phyloP scores from a whole-genome alignment of 2,329 filamentous ascomycete species.

The Trichophyton mentagrophytes region DNA sequence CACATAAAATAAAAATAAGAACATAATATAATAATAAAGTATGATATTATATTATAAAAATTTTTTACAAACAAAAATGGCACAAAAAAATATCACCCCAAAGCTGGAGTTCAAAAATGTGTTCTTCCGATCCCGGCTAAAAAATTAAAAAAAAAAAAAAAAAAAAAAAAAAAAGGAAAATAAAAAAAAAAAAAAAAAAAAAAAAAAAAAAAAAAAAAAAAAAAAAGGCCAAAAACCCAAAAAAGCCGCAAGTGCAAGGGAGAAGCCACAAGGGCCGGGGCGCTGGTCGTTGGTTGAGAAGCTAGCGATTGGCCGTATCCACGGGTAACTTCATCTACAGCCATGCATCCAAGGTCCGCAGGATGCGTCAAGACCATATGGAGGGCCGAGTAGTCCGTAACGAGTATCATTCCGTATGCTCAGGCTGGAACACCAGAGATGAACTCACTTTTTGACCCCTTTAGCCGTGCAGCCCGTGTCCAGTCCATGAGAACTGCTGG shows the following conservation, averaged over 20 bases:
- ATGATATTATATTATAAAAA: too few relatives aligned
- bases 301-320: not conserved
- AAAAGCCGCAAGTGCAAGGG: not conserved
- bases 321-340: not conserved
- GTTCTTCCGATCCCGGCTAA: too few relatives aligned
- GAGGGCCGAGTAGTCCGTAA: not conserved
- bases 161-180: too few relatives aligned
- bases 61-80: too few relatives aligned
- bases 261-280: not conserved
- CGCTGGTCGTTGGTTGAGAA: not conserved
- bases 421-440: too few relatives aligned
- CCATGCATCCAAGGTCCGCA: not conserved
- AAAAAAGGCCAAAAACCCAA: not conserved
- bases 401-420: not conserved
- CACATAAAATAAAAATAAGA: not conserved
- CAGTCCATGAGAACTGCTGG: too few relatives aligned
- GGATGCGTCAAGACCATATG: not conserved
- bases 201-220: not conserved
- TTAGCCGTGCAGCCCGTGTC: too few relatives aligned
- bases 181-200: not conserved
- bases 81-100: too few relatives aligned
- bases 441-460: too few relatives aligned
- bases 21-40: too few relatives aligned
- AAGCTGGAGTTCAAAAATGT: too few relatives aligned
- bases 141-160: not conserved